Evolutionary conservation across 768 basidiomycete species (phyloP).

Genomic region (Kwoniella pini): DNA sequence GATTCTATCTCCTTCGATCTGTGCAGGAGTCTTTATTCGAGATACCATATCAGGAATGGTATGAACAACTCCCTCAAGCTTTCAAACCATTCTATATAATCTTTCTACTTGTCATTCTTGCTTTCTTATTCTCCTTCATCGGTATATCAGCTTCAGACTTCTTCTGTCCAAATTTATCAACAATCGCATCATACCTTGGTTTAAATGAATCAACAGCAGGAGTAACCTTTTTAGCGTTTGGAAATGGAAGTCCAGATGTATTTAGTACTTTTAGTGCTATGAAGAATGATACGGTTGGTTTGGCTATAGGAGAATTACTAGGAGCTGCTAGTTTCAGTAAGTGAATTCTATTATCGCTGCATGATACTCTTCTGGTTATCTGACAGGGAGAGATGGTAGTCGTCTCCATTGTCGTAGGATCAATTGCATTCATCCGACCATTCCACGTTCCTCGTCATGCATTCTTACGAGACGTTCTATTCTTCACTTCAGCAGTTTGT

Average conservation of each 20-base stretch:
- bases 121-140: slow-evolving; percentile 90
- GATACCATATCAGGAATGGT: slow-evolving; percentile 23
- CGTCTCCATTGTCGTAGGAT: slow-evolving; percentile 91
- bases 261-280: slow-evolving; percentile 96
- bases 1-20: background rate
- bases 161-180: slow-evolving; percentile 93
- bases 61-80: slow-evolving; percentile 15
- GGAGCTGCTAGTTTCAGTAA: slow-evolving; percentile 86
- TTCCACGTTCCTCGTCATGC: slow-evolving; percentile 78
- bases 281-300: slow-evolving; percentile 74
- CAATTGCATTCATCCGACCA: slow-evolving; percentile 96
- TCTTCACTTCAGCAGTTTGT: slow-evolving; percentile 82
- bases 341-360: slow-evolving; percentile 15
- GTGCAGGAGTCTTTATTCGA: slow-evolving; percentile 13
- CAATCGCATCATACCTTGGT: slow-evolving; percentile 79
- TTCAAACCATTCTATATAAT: slow-evolving; percentile 23
- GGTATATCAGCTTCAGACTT: slow-evolving; percentile 95
- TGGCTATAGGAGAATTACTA: slow-evolving; percentile 92
- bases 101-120: slow-evolving; percentile 29
- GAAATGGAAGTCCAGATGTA: slow-evolving; percentile 94
- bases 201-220: slow-evolving; percentile 92
- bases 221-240: slow-evolving; percentile 94
- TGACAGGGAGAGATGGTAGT: too few species aligned
- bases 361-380: too few species aligned
- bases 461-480: slow-evolving; percentile 91